A percentile compares a stretch with the other conserved stretches of the same genome.
These are phyloP conservation scores for Gigaspora rosea DNA, from an alignment of 192 early-diverging fungal genomes.

Conservation along the genomic window DNA sequence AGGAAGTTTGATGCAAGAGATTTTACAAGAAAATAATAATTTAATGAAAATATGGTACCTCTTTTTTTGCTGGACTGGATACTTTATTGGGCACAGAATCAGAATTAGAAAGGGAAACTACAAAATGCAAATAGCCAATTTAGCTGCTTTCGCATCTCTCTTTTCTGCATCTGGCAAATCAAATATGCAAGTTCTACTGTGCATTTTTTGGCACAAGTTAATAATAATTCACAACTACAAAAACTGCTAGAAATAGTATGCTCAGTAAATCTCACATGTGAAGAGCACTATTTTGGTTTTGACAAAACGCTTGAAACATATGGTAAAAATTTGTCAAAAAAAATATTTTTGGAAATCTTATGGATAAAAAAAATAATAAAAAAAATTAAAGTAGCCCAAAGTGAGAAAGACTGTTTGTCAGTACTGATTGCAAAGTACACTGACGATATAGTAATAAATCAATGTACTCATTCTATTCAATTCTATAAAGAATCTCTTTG, in stretches of 20 bases:
- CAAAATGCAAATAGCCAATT: neutral
- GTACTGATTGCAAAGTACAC: neutral
- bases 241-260: neutral
- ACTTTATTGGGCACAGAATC: neutral
- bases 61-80: no score
- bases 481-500: neutral
- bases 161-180: neutral
- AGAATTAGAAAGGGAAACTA: neutral
- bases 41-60: no score
- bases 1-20: no score
- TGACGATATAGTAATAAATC: neutral
- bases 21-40: neutral
- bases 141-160: neutral
- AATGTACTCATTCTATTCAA: neutral
- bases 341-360: conserved; percentile 12
- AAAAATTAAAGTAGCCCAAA: conserved; percentile 10
- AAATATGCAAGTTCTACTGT: neutral
- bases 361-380: neutral
- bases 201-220: neutral
- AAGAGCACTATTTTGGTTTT: conserved; percentile 12
- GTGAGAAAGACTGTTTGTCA: neutral
- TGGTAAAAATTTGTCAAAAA: neutral
- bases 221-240: conserved; percentile 3
- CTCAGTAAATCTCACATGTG: neutral
- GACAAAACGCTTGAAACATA: conserved; percentile 5